These are phyloP conservation scores for Dothiorella sarmentorum DNA, from an alignment of 2,329 filamentous ascomycete species.

Conservation along the genomic window DNA sequence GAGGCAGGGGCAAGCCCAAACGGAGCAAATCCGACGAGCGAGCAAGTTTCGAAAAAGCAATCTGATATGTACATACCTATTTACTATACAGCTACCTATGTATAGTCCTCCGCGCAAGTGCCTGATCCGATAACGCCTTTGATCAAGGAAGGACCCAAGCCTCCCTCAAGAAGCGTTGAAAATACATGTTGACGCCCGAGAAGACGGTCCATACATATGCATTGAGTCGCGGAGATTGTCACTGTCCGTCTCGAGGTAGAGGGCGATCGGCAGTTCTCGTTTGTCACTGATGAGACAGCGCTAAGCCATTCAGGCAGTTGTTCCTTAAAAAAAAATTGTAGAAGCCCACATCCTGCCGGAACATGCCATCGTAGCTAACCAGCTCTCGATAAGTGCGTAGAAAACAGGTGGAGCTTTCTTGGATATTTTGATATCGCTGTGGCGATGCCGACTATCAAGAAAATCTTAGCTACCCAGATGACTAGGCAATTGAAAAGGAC, in stretches of 20 bases:
- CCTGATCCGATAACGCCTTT: too few relatives aligned
- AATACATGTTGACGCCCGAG: background rate
- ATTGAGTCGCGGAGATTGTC: background rate
- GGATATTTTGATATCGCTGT: too few relatives aligned
- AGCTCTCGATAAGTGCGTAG: background rate
- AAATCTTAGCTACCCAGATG: too few relatives aligned
- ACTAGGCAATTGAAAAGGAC: too few relatives aligned
- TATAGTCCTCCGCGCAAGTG: too few relatives aligned
- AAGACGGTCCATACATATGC: background rate
- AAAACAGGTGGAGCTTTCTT: background rate
- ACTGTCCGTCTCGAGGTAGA: background rate
- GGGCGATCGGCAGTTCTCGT: conserved; percentile 4
- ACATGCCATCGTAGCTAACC: background rate
- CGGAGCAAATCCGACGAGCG: too few relatives aligned
- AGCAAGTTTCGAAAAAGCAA: too few relatives aligned
- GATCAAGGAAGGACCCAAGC: too few relatives aligned
- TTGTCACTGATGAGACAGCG: background rate
- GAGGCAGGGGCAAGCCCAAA: conserved; percentile 1
- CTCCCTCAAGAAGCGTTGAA: background rate
- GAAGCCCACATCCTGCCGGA: background rate
- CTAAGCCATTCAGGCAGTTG: background rate
- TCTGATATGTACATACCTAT: background rate
- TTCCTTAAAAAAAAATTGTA: conserved; percentile 2
- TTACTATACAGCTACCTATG: too few relatives aligned
- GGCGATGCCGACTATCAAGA: too few relatives aligned